Base-by-base conservation (phyloP, 306 rosid species). In the Malus orientalis region DNA sequence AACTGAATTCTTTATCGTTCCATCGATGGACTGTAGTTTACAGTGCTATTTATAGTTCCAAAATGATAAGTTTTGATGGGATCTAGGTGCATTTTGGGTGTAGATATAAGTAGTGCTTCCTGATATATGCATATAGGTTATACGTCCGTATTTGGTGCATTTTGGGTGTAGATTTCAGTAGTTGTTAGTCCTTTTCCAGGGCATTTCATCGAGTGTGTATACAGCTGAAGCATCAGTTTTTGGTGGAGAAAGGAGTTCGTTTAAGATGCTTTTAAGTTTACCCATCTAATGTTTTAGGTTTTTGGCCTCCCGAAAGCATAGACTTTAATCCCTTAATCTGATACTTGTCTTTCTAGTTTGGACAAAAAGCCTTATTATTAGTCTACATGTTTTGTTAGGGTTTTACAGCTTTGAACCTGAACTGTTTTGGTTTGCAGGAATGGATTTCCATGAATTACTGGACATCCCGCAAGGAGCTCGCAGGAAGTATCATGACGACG, bases 401-500 rank as follows among this genome's bases (percentile, higher is more conserved):
- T 47, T 47, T 14, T 47, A 15, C 4, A 47, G 53, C 19, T 47
- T 47, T 47, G 53, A 47, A 55, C 40, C 25, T 30, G 42, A 30
- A 25, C 29, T 74, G 68, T 74, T 40, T 83, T 70, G 67, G 69
- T 60, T 73, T 85, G 82, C 88, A 96, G 99, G 99, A 77, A 87
- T 96, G 98, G 94, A 89, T 85, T 92, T 96, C 75, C 99, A 96
- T 86, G 99, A 92, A 75, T 83, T 96, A 75, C 78, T 96, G 83
- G 99, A 96, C 81, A 96, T 96, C 76, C 99, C 99, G 3, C 99
- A 96, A 84, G 99, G 99, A 68, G 99, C 88, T 63, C 74, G 99
- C 81, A 85, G 99, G 85, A 96, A 91, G 87, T 96, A 96, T 84
- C 99, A 96, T 60, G 99, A 96, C 62, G 99, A 96, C 69, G 99